Conservation (phyloP, 768 basidiomycete species). For the Hypholoma sublateritium region DNA sequence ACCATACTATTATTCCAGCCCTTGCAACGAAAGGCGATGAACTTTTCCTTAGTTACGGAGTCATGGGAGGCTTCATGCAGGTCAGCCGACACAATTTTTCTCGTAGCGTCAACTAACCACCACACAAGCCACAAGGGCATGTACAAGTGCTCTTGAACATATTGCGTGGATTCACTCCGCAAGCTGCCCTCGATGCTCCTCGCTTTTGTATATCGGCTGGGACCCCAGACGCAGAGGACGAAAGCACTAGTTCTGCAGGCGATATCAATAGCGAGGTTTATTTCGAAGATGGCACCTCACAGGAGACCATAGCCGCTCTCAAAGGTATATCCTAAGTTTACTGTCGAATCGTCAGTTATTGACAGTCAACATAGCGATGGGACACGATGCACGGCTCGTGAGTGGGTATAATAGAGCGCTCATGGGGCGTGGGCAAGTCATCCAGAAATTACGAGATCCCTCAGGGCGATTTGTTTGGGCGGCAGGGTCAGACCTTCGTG, state of each 20-base stretch:
- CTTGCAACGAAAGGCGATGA: conserved; percentile 78
- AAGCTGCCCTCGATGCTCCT: conserved; percentile 91
- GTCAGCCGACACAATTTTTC: conserved; percentile 25
- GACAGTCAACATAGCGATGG: conserved; percentile 63
- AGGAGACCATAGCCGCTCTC: conserved; percentile 62
- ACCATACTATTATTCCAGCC: conserved; percentile 95
- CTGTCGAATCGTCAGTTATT: neutral
- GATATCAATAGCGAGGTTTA: conserved; percentile 84
- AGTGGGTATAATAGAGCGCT: conserved; percentile 59
- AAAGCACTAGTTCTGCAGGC: conserved; percentile 49
- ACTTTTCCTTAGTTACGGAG: conserved; percentile 85
- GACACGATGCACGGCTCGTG: conserved; percentile 74
- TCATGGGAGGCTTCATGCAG: conserved; percentile 94
- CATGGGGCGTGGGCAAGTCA: conserved; percentile 88
- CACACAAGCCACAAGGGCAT: conserved; percentile 84
- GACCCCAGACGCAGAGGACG: conserved; percentile 56
- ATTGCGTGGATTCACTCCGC: conserved; percentile 82
- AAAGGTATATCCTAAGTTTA: conserved; percentile 44
- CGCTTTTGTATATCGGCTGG: conserved; percentile 95
- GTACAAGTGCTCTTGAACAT: conserved; percentile 92
- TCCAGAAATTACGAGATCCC: conserved; percentile 70
- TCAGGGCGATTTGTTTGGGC: conserved; percentile 87
- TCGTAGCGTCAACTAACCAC: neutral
- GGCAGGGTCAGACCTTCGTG: conserved; percentile 87
- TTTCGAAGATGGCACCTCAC: conserved; percentile 81